These are phyloP conservation scores for Periconia digitata DNA, from an alignment of 2,329 filamentous ascomycete genomes.

Conservation along the genomic window DNA sequence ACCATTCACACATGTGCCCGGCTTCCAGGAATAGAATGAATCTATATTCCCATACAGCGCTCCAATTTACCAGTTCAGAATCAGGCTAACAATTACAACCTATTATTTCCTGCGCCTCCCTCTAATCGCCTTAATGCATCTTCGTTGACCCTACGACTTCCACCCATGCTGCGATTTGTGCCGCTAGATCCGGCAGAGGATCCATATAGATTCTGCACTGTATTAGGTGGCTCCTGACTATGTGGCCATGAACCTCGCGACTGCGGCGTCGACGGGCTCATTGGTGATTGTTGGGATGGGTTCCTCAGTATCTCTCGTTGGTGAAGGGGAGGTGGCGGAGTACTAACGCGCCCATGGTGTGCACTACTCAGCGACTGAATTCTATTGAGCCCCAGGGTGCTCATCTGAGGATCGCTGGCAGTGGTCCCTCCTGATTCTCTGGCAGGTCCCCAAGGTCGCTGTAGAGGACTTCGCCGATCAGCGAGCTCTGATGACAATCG, in stretches of 20 bases:
- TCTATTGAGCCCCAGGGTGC: background rate
- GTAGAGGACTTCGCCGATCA: no score
- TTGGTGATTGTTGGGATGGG: background rate
- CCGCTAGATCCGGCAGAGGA: background rate
- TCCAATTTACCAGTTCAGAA: no score
- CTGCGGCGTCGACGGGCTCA: background rate
- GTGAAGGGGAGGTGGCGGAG: background rate
- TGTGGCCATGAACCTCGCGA: background rate
- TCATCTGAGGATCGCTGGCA: background rate
- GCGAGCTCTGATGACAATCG: background rate
- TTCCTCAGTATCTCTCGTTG: background rate
- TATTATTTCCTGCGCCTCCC: background rate
- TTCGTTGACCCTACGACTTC: background rate
- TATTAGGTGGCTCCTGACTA: no score
- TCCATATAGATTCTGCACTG: background rate
- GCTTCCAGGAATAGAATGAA: no score
- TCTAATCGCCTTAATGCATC: background rate
- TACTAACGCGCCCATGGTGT: background rate
- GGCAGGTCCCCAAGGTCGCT: slow-evolving; percentile 3
- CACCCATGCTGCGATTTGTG: background rate
- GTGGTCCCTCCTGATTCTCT: slow-evolving; percentile 3
- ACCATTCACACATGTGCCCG: no score
- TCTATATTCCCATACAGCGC: no score
- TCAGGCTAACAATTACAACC: background rate
- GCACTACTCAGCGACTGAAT: background rate